Conservation (phyloP, 78 protist species). For the Andalucia godoyi region DNA sequence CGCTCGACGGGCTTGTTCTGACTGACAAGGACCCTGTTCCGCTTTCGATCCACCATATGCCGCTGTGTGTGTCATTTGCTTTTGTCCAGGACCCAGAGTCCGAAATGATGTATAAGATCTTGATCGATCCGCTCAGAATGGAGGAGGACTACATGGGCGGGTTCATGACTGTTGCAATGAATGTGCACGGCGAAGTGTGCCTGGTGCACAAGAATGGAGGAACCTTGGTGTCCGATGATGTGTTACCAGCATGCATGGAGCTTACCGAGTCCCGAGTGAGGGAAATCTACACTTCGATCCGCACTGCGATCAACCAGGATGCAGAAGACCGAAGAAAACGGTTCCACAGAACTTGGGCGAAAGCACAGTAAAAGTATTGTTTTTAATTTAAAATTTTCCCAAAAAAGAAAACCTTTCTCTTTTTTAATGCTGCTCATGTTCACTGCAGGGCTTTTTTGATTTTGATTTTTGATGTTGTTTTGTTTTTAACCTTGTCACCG, state of each 20-base stretch:
- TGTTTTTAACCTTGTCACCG: no score
- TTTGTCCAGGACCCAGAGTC: constrained; percentile 38
- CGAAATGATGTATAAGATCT: no score
- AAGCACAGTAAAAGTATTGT: no score
- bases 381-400: no score
- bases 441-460: no score
- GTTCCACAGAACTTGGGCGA: no score
- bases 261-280: neutral
- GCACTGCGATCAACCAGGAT: no score
- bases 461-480: no score
- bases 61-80: constrained; percentile 55
- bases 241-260: neutral
- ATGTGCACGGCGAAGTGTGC: constrained; percentile 58
- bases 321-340: no score
- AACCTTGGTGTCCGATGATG: constrained; percentile 1
- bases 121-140: constrained; percentile 49
- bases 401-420: no score
- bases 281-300: no score
- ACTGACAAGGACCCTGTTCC: constrained; percentile 69
- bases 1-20: constrained; percentile 46
- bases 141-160: constrained; percentile 50
- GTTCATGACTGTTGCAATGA: constrained; percentile 43
- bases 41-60: constrained; percentile 61
- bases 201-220: constrained; percentile 63
- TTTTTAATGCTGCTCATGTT: no score